phyloP scores from a whole-genome alignment of 2,329 filamentous ascomycete species.

The Hypoxylon sp. region DNA sequence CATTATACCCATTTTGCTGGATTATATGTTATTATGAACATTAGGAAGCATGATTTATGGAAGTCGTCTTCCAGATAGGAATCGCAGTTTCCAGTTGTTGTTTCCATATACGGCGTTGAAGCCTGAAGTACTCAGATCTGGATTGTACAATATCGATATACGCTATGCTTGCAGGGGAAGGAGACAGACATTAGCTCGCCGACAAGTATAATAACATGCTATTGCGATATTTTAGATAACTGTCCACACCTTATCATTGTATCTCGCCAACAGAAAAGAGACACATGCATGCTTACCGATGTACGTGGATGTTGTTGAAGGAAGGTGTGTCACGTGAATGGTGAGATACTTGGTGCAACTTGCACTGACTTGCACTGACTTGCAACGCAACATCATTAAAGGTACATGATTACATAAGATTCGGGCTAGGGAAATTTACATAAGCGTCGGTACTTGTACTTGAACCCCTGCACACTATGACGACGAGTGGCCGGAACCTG shows the following conservation, averaged over 20 bases:
- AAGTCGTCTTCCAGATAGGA: slow-evolving; percentile 9
- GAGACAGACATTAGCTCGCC: background rate
- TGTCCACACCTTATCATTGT: background rate
- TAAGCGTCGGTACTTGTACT: slow-evolving; percentile 20
- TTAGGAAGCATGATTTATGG: background rate
- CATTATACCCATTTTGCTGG: slow-evolving; percentile 40
- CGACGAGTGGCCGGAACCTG: slow-evolving; percentile 17
- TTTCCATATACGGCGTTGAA: background rate
- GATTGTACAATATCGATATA: background rate
- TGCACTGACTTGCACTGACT: too few relatives aligned
- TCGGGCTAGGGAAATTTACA: background rate
- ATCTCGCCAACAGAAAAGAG: background rate
- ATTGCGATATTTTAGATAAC: background rate
- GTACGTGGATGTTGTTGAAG: background rate
- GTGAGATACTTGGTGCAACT: background rate
- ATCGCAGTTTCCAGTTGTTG: background rate
- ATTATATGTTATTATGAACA: slow-evolving; percentile 26
- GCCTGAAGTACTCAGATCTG: background rate
- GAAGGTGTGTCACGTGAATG: slow-evolving; percentile 28
- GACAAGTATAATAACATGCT: background rate
- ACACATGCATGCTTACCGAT: background rate
- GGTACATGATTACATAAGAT: slow-evolving; percentile 9
- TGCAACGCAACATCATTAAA: too few relatives aligned
- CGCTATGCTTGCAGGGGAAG: background rate
- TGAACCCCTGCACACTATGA: slow-evolving; percentile 34